These are phyloP conservation scores for Dothideomycetes sp. DNA, from an alignment of 2,329 filamentous ascomycete species.

Conservation along the genomic window DNA sequence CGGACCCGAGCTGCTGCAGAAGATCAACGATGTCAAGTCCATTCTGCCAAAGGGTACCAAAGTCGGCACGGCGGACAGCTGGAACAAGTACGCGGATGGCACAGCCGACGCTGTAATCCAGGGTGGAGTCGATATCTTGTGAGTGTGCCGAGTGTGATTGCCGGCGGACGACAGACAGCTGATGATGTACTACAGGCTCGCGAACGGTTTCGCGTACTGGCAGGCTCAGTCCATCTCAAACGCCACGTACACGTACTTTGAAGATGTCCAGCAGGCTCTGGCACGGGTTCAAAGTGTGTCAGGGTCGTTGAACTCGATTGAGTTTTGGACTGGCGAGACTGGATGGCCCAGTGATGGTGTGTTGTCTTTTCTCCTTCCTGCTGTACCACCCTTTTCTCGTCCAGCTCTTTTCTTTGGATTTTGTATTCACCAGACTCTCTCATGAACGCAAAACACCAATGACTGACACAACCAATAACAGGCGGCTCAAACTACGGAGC, in stretches of 20 bases:
- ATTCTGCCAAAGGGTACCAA: constrained; percentile 42
- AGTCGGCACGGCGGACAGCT: constrained; percentile 59
- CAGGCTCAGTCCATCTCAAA: constrained; percentile 50
- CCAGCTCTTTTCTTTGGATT: neutral
- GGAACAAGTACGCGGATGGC: constrained; percentile 61
- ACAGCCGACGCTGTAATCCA: constrained; percentile 54
- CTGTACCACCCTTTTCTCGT: neutral
- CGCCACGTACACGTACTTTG: constrained; percentile 52
- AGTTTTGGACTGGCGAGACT: constrained; percentile 61
- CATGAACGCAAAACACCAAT: neutral
- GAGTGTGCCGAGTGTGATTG: too few relatives aligned
- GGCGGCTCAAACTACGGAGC: constrained; percentile 50
- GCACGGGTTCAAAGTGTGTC: constrained; percentile 50
- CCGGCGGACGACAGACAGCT: too few relatives aligned
- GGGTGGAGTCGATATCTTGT: constrained; percentile 49
- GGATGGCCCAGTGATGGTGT: constrained; percentile 48
- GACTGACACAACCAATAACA: neutral
- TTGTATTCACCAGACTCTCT: neutral
- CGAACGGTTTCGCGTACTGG: constrained; percentile 66
- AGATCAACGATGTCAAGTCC: constrained; percentile 51
- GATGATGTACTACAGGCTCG: too few relatives aligned
- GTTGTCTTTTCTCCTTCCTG: neutral
- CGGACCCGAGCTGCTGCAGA: constrained; percentile 45
- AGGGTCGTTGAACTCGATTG: constrained; percentile 42
- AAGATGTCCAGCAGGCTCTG: constrained; percentile 55